phyloP scores from a whole-genome alignment of 163 green algal species.

The Scenedesmus sp. region DNA sequence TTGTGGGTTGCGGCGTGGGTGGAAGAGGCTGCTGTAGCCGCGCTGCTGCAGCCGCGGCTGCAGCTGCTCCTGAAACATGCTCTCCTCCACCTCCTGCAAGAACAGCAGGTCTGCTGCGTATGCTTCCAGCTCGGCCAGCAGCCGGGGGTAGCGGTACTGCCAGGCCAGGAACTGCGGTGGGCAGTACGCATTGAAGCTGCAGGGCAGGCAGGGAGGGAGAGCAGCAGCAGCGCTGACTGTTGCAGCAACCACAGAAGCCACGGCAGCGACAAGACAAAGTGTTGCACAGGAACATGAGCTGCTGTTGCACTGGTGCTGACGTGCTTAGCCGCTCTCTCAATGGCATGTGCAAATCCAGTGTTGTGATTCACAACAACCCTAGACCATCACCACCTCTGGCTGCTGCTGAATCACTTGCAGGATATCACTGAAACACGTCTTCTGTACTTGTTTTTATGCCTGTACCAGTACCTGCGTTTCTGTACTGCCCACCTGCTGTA shows the following conservation, averaged over 20 bases:
- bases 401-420: background rate
- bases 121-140: conserved; percentile 75
- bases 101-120: conserved; percentile 83
- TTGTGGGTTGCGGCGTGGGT: conserved; percentile 18
- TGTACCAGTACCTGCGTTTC: too few species aligned
- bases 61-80: conserved; percentile 59
- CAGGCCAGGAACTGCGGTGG: conserved; percentile 63
- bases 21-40: conserved; percentile 47
- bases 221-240: background rate
- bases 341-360: too few species aligned
- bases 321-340: too few species aligned
- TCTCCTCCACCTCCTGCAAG: conserved; percentile 74
- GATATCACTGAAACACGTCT: too few species aligned
- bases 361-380: too few species aligned
- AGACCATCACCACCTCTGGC: too few species aligned
- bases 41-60: conserved; percentile 52
- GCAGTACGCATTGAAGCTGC: conserved; percentile 55
- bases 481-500: conserved; percentile 60
- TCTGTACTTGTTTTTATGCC: too few species aligned
- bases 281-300: background rate
- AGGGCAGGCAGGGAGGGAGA: background rate
- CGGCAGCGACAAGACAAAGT: too few species aligned
- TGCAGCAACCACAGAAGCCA: background rate
- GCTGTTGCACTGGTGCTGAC: background rate
- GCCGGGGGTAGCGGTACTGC: conserved; percentile 65